Percentiles rank a stretch among this genome's conserved stretches.
Conservation (phyloP, 1,139 yeast species). For the Diutina rugosa region DNA sequence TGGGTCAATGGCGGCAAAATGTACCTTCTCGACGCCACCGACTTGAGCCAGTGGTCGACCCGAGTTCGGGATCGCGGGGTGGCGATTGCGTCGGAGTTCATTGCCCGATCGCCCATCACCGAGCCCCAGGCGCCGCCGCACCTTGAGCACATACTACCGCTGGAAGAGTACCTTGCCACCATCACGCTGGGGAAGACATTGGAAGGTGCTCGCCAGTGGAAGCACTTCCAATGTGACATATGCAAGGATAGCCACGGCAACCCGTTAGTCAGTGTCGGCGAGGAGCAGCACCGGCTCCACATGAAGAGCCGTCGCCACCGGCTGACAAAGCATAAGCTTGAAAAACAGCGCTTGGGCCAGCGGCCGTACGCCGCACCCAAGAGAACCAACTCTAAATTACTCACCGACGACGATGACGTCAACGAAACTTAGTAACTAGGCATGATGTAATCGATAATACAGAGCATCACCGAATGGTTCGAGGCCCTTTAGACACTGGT, state of each 20-base stretch:
- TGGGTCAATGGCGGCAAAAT: constrained; percentile 49
- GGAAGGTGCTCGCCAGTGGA: constrained; percentile 42
- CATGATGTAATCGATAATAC: no score
- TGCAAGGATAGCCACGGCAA: constrained; percentile 50
- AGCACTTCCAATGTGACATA: constrained; percentile 51
- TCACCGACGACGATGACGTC: no score
- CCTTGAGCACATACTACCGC: constrained; percentile 21
- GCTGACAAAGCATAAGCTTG: neutral
- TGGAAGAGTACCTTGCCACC: constrained; percentile 8
- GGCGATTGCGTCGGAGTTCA: constrained; percentile 28
- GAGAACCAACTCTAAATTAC: neutral
- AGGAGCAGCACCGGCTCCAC: constrained; percentile 59
- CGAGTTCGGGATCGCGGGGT: constrained; percentile 47
- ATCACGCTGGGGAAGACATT: constrained; percentile 24
- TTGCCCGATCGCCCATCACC: constrained; percentile 16
- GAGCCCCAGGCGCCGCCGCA: constrained; percentile 30
- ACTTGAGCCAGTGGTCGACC: constrained; percentile 44
- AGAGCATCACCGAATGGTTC: no score
- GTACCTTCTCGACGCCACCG: constrained; percentile 66
- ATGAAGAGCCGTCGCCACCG: constrained; percentile 50
- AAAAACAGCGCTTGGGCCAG: neutral
- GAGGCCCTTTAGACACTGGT: no score
- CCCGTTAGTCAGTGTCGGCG: constrained; percentile 59
- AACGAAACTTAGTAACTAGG: no score
- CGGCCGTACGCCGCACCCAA: neutral